Evolutionary conservation across 805 yeast species (phyloP).

Genomic region (Millerozyma acaciae): DNA sequence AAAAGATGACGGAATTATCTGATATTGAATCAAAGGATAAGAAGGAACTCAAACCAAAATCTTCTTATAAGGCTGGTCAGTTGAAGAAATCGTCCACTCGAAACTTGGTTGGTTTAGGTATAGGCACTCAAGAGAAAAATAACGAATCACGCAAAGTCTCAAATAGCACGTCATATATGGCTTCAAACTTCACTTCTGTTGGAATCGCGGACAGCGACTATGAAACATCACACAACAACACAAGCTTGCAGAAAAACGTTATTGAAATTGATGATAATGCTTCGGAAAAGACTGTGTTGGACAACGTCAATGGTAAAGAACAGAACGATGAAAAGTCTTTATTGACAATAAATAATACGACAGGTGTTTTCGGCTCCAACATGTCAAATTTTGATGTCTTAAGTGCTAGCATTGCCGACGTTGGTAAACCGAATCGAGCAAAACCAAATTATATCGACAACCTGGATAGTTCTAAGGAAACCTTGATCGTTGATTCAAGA

Average conservation of each 20-base stretch:
- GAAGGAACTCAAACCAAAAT: background rate
- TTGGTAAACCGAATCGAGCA: conserved; percentile 21
- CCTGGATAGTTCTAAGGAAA: conserved; percentile 22
- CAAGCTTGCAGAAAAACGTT: conserved; percentile 19
- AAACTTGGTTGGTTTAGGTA: conserved; percentile 29
- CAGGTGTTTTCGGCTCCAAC: conserved; percentile 12
- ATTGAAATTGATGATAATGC: conserved; percentile 16
- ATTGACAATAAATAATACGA: conserved; percentile 9
- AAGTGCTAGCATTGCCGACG: conserved; percentile 26
- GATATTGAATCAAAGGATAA: no score
- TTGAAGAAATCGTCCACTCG: conserved; percentile 20
- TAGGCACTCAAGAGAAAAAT: conserved; percentile 5
- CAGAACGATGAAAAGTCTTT: no score
- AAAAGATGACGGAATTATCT: background rate
- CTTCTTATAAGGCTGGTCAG: conserved; percentile 11
- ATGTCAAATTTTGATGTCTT: conserved; percentile 24
- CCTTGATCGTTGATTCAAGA: conserved; percentile 15
- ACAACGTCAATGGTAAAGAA: conserved; percentile 9
- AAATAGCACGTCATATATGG: background rate
- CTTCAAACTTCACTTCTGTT: conserved; percentile 17
- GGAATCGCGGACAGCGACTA: conserved; percentile 13
- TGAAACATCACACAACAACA: conserved; percentile 6
- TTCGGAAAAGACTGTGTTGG: conserved; percentile 20
- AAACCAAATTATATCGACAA: conserved; percentile 22
- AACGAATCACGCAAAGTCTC: conserved; percentile 1